Percentiles rank a stretch among this genome's conserved stretches.
These are phyloP conservation scores for Arachnomyces sp. DNA, from an alignment of 2,329 filamentous ascomycete genomes.

Conservation along the genomic window DNA sequence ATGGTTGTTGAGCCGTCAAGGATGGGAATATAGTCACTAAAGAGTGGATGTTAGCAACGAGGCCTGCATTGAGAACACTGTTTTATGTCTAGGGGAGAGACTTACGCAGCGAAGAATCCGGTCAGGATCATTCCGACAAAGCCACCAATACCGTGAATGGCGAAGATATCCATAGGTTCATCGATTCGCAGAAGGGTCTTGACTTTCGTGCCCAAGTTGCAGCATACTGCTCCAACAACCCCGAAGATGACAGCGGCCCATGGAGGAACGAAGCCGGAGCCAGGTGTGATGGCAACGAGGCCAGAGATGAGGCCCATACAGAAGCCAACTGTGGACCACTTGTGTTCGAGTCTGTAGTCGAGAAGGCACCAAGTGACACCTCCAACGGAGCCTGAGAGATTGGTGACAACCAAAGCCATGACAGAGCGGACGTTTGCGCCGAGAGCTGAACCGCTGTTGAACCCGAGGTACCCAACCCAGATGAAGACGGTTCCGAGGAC, in stretches of 20 bases:
- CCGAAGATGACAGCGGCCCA: conserved; percentile 81
- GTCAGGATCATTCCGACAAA: conserved; percentile 73
- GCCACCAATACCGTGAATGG: conserved; percentile 71
- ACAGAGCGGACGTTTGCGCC: conserved; percentile 75
- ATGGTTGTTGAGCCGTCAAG: conserved; percentile 65
- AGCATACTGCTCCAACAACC: conserved; percentile 64
- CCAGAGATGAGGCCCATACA: conserved; percentile 85
- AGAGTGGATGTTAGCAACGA: conserved; percentile 3
- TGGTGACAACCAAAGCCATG: conserved; percentile 81
- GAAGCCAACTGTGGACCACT: conserved; percentile 91
- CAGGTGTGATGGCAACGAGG: conserved; percentile 80
- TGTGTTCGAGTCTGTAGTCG: conserved; percentile 80
- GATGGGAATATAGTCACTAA: conserved; percentile 67
- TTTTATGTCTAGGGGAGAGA: conserved; percentile 8
- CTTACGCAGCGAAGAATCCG: conserved; percentile 70
- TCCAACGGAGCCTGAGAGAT: conserved; percentile 74
- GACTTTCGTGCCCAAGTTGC: conserved; percentile 86
- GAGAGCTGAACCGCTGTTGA: conserved; percentile 80
- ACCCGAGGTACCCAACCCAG: conserved; percentile 94
- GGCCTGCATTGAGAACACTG: not conserved
- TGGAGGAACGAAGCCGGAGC: conserved; percentile 74
- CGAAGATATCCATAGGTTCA: conserved; percentile 83
- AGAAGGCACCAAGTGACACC: conserved; percentile 85
- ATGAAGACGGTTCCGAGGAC: conserved; percentile 89
- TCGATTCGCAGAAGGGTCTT: conserved; percentile 77